Base-by-base conservation (phyloP, 2,329 filamentous ascomycete genomes). In the Diplodia corticola region DNA sequence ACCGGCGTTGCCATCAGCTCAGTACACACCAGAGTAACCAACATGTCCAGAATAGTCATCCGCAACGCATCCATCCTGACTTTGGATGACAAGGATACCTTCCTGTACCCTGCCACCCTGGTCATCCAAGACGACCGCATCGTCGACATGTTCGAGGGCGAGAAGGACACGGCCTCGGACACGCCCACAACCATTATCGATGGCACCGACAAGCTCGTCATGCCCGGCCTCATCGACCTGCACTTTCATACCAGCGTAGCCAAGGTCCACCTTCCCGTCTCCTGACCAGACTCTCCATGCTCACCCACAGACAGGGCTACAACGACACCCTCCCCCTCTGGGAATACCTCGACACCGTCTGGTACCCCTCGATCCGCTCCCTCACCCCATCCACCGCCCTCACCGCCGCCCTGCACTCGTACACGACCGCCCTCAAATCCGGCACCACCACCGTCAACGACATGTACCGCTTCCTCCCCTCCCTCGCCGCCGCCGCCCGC, bases 331-430 rank as follows among this genome's bases (percentile, higher is more conserved):
- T 61, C 37, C 57, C 57, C 12, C 57, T 61, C 57, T 61, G 57
- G 57, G 57, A 61, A 48, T 61, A 61, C 40, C 57, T 61, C 57
- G 57, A 61, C 57, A 61, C 24, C 7, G 40, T 61, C 57, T 61
- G 57, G 57, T 61, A 61, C 57, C 57, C 57, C n/a, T 61, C 57
- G 9, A 61, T 61, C 57, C 57, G 57, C 15, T 4, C 37, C 2
- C 57, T 61, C 15, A 61, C 57, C 3, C 57, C 57, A 0, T 0
- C 1, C 35, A 2, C 0, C 57, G 57, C 57, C 12, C 5, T 2
- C 9, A 61, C 57, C 15, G 57, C 57, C 0, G 57, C 57, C 20
- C 22, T 48, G 37, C 37, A 61, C 57, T 48, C 57, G 4, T 61
- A 61, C 57, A 49, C 46, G 40, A 61, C 57, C 2, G 57, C 57